phyloP scores from a whole-genome alignment of 805 yeast genomes.

The Saccharomyces eubayanus region DNA sequence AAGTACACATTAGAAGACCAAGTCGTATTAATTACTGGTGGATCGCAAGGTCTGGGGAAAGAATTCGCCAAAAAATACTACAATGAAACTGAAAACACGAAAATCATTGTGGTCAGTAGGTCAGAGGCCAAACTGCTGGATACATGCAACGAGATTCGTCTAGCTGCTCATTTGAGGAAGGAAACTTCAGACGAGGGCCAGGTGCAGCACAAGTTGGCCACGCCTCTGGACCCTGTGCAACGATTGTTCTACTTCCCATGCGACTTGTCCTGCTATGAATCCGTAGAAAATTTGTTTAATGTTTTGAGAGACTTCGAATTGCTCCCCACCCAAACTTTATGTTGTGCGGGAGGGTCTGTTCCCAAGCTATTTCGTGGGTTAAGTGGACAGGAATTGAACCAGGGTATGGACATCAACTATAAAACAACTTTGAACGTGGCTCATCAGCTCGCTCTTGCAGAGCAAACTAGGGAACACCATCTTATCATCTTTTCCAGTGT shows the following conservation, averaged over 20 bases:
- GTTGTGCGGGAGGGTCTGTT: conserved; percentile 82
- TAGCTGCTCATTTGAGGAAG: conserved; percentile 1
- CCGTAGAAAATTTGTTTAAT: conserved; percentile 33
- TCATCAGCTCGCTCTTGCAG: conserved; percentile 47
- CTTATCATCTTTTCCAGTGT: conserved; percentile 66
- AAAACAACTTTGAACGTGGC: conserved; percentile 61
- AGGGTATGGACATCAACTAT: conserved; percentile 64
- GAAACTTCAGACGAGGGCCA: conserved; percentile 2
- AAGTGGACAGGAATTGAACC: conserved; percentile 45
- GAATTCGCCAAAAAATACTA: conserved; percentile 58
- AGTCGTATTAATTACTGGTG: conserved; percentile 78
- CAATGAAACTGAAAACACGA: conserved; percentile 39
- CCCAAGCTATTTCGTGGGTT: conserved; percentile 74
- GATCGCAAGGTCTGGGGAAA: conserved; percentile 88
- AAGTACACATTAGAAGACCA: conserved; percentile 35
- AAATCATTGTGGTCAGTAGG: conserved; percentile 70
- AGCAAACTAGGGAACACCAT: conserved; percentile 35
- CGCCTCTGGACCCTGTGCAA: conserved; percentile 13
- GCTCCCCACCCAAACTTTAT: conserved; percentile 63
- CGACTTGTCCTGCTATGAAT: conserved; percentile 54
- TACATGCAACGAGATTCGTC: conserved; percentile 40
- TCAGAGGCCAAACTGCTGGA: conserved; percentile 49
- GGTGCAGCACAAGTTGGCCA: neutral
- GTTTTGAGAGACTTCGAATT: conserved; percentile 20
- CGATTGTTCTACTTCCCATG: conserved; percentile 42